Evolutionary conservation across 352 stramenopile species (phyloP).

Genomic region (Phytophthora syringae): DNA sequence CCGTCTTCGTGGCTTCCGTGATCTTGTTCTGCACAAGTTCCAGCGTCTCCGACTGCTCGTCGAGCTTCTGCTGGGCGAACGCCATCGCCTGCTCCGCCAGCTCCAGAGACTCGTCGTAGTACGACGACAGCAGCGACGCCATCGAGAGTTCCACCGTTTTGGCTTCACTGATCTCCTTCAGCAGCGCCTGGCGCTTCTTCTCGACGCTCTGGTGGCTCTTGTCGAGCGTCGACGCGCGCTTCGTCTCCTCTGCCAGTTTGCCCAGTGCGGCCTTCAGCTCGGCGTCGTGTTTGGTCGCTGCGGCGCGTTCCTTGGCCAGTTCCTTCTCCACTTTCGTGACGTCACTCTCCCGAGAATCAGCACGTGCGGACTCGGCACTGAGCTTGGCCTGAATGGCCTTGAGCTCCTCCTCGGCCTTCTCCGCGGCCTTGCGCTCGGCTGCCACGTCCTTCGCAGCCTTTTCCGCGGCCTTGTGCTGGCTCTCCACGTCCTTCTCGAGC

Average conservation of each 20-base stretch:
- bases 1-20: constrained; percentile 53
- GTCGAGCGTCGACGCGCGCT: constrained; percentile 35
- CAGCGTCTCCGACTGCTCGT: constrained; percentile 51
- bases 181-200: constrained; percentile 72
- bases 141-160: constrained; percentile 67
- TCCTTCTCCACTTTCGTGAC: constrained; percentile 37
- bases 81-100: constrained; percentile 46
- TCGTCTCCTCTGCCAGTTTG: constrained; percentile 42
- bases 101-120: constrained; percentile 82
- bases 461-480: no score
- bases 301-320: constrained; percentile 26
- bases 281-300: constrained; percentile 16
- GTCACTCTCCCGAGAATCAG: not conserved
- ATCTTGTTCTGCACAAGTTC: constrained; percentile 59
- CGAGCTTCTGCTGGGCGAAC: constrained; percentile 51
- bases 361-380: constrained; percentile 4
- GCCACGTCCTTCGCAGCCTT: no score
- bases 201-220: constrained; percentile 31
- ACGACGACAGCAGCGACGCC: constrained; percentile 70
- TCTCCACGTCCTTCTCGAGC: constrained; percentile 29
- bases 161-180: constrained; percentile 54
- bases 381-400: constrained; percentile 29
- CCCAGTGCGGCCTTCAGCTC: constrained; percentile 44
- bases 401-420: constrained; percentile 17
- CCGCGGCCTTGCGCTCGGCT: constrained; percentile 11